A percentile compares a stretch with the other conserved stretches of the same genome.
These are phyloP conservation scores for Samsoniella hepiali DNA, from an alignment of 2,329 filamentous ascomycete species.

Conservation along the genomic window DNA sequence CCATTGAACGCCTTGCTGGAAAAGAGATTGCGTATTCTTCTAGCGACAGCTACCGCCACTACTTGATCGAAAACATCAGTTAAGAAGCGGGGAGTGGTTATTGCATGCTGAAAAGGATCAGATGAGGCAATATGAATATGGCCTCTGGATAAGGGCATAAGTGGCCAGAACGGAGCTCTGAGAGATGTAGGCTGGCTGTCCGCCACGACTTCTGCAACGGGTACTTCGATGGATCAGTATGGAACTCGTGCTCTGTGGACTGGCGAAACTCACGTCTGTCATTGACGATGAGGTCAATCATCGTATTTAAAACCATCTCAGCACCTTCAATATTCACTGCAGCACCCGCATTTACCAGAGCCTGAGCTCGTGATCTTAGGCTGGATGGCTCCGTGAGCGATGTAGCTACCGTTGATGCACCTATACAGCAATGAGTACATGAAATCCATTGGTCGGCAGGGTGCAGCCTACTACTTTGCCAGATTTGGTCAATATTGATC, in stretches of 20 bases:
- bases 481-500: constrained; percentile 25
- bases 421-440: neutral
- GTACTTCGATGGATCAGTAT: constrained; percentile 20
- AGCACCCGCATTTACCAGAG: constrained; percentile 23
- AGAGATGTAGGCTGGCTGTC: constrained; percentile 21
- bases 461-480: constrained; percentile 11
- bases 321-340: constrained; percentile 24
- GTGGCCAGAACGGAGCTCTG: constrained; percentile 24
- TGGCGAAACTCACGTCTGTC: constrained; percentile 14
- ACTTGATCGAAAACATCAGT: constrained; percentile 25
- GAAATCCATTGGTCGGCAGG: too few relatives aligned
- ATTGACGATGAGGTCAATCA: constrained; percentile 23
- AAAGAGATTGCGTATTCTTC: constrained; percentile 21
- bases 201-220: constrained; percentile 24
- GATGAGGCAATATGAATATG: constrained; percentile 26
- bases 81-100: constrained; percentile 24
- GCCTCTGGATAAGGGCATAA: constrained; percentile 25
- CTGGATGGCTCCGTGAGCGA: constrained; percentile 11
- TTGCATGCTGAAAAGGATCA: constrained; percentile 21
- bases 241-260: neutral
- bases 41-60: constrained; percentile 22
- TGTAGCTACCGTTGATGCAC: neutral
- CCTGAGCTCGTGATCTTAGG: constrained; percentile 21
- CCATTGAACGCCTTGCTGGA: constrained; percentile 20
- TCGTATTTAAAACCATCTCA: constrained; percentile 23